These are phyloP conservation scores for Ganoderma meredithae DNA, from an alignment of 1,284 basidiomycete species.

Conservation along the genomic window DNA sequence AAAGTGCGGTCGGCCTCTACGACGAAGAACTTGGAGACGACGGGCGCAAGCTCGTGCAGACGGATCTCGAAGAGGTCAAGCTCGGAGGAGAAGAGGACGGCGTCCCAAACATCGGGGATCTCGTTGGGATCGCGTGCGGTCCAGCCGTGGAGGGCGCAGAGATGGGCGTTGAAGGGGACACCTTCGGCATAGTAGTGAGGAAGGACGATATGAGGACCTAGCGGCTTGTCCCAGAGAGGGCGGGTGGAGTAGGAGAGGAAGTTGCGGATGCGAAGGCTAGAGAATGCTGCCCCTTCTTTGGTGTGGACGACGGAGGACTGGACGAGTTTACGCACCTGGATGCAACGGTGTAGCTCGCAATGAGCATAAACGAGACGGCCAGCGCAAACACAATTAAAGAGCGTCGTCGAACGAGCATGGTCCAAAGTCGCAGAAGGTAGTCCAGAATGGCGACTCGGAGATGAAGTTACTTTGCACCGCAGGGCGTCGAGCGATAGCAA, in stretches of 20 bases:
- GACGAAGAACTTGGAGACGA: constrained; percentile 72
- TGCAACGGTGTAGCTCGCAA: constrained; percentile 21
- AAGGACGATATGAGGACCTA: constrained; percentile 55
- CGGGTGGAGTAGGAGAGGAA: constrained; percentile 66
- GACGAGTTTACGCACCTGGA: constrained; percentile 21
- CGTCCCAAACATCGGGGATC: constrained; percentile 51
- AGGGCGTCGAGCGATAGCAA: not conserved
- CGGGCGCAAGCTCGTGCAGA: constrained; percentile 66
- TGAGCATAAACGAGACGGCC: constrained; percentile 21
- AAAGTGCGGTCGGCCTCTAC: constrained; percentile 71
- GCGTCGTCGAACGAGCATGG: constrained; percentile 31
- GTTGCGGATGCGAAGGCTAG: constrained; percentile 48
- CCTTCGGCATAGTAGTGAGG: constrained; percentile 66
- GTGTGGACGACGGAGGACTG: not conserved
- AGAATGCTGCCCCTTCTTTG: not conserved
- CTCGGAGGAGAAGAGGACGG: constrained; percentile 69
- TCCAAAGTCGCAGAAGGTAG: not conserved
- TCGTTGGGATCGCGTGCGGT: constrained; percentile 39
- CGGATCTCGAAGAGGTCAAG: constrained; percentile 75
- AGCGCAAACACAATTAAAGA: constrained; percentile 21
- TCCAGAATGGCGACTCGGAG: not conserved
- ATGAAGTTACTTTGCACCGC: not conserved
- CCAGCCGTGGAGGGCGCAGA: constrained; percentile 67
- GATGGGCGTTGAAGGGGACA: constrained; percentile 50
- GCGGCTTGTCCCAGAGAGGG: constrained; percentile 68